A percentile compares a stretch with the other conserved stretches of the same genome.
Evolutionary conservation across 169 alveolate genomes (phyloP).

Genomic region (Babesia ovata): DNA sequence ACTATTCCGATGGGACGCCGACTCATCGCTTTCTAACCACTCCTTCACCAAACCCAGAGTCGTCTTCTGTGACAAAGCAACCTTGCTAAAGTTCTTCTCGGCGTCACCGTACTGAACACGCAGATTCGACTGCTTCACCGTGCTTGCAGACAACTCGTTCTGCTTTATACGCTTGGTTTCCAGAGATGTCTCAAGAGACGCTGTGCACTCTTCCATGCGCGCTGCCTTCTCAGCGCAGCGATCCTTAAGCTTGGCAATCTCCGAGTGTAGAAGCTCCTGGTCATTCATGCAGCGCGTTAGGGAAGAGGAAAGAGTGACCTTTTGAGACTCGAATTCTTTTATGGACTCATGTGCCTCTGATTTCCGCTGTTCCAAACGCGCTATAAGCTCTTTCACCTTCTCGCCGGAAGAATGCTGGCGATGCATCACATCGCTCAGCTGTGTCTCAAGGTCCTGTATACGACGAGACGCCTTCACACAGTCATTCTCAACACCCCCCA

Average conservation of each 20-base stretch:
- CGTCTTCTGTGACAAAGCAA: slow-evolving; percentile 32
- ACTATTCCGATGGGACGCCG: slow-evolving; percentile 16
- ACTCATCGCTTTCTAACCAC: slow-evolving; percentile 1
- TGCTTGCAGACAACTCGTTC: slow-evolving; percentile 28
- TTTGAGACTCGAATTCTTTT: slow-evolving; percentile 26
- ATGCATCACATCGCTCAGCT: slow-evolving; percentile 39
- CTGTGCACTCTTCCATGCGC: background rate
- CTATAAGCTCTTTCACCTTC: slow-evolving; percentile 15
- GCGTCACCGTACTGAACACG: slow-evolving; percentile 37
- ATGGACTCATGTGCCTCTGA: slow-evolving; percentile 7
- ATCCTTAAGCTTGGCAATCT: slow-evolving; percentile 13
- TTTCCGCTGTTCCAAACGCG: slow-evolving; percentile 29
- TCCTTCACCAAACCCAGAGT: slow-evolving; percentile 16
- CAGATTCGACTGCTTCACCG: slow-evolving; percentile 25
- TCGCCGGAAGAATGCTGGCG: slow-evolving; percentile 30
- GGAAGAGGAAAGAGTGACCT: background rate
- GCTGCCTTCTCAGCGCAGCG: background rate
- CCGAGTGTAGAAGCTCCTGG: slow-evolving; percentile 4
- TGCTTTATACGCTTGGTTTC: slow-evolving; percentile 46
- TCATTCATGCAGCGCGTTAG: slow-evolving; percentile 32
- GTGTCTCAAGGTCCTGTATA: slow-evolving; percentile 25
- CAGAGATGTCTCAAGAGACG: slow-evolving; percentile 6
- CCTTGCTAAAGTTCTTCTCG: slow-evolving; percentile 40
- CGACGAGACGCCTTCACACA: slow-evolving; percentile 3
- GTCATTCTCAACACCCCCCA: background rate